phyloP scores from a whole-genome alignment of 2,329 filamentous ascomycete genomes.

The Pyrenochaeta sp. region DNA sequence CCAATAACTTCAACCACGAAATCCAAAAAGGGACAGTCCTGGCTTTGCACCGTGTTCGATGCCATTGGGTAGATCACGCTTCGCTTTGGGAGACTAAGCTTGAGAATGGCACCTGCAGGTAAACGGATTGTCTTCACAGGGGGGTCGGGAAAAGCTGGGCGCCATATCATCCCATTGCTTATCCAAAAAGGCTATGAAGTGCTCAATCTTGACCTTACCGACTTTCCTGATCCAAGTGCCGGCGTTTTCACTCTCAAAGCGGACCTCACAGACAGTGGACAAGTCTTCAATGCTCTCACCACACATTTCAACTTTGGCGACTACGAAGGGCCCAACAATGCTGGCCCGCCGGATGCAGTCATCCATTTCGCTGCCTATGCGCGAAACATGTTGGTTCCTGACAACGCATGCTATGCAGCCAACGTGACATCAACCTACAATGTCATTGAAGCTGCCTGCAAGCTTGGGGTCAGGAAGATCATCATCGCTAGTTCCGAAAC shows the following conservation, averaged over 20 bases:
- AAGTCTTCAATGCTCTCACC: conserved; percentile 64
- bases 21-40: no score
- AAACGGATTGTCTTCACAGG: conserved; percentile 57
- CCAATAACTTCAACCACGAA: background rate
- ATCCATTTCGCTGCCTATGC: conserved; percentile 69
- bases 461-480: conserved; percentile 69
- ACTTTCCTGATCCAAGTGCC: conserved; percentile 53
- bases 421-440: conserved; percentile 69
- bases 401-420: conserved; percentile 66
- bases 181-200: conserved; percentile 60
- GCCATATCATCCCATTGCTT: conserved; percentile 63
- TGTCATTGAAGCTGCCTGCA: conserved; percentile 69
- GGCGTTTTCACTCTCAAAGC: conserved; percentile 63
- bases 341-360: conserved; percentile 64
- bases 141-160: conserved; percentile 62
- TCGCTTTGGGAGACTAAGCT: background rate
- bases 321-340: conserved; percentile 55
- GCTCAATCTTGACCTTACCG: conserved; percentile 64
- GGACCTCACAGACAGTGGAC: conserved; percentile 64
- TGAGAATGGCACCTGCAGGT: conserved; percentile 35
- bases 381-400: conserved; percentile 68
- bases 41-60: background rate
- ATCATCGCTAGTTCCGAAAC: conserved; percentile 68
- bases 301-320: conserved; percentile 65
- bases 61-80: no score